These are phyloP conservation scores for Colletotrichum tanaceti DNA, from an alignment of 2,329 filamentous ascomycete species.

Conservation along the genomic window DNA sequence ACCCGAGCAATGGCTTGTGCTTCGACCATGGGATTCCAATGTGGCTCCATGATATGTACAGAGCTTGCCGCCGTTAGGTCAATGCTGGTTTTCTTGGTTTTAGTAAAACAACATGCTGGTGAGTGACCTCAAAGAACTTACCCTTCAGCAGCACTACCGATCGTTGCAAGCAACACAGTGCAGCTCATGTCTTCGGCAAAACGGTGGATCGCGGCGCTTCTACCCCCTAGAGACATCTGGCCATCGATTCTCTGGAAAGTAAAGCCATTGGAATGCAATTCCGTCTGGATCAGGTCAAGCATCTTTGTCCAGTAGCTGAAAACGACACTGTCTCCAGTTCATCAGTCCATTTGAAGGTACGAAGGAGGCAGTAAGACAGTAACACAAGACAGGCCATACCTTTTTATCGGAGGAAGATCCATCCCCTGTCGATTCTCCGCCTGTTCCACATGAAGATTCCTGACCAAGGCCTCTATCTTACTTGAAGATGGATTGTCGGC, in stretches of 20 bases:
- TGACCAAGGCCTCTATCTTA: no score
- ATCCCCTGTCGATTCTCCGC: background rate
- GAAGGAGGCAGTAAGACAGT: background rate
- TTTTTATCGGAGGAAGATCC: background rate
- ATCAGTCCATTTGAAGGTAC: background rate
- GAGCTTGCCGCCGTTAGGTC: background rate
- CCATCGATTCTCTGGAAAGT: background rate
- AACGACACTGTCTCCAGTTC: background rate
- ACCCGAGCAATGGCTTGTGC: background rate
- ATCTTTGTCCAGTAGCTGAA: background rate
- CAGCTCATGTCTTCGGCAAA: background rate
- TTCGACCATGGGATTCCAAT: background rate
- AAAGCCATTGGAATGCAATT: background rate
- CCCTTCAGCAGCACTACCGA: background rate
- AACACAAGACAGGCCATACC: background rate
- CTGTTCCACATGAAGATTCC: no score
- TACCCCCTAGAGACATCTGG: background rate
- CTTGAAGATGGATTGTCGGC: no score
- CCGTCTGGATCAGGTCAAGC: background rate
- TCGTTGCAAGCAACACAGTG: background rate
- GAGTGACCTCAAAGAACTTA: background rate
- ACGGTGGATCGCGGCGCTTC: background rate
- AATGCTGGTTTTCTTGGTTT: background rate
- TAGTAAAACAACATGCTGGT: background rate
- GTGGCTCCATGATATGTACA: background rate